A percentile compares a stretch with the other conserved stretches of the same genome.
These are phyloP conservation scores for Rusavskia elegans DNA, from an alignment of 495 filamentous ascomycete genomes.

Conservation along the genomic window DNA sequence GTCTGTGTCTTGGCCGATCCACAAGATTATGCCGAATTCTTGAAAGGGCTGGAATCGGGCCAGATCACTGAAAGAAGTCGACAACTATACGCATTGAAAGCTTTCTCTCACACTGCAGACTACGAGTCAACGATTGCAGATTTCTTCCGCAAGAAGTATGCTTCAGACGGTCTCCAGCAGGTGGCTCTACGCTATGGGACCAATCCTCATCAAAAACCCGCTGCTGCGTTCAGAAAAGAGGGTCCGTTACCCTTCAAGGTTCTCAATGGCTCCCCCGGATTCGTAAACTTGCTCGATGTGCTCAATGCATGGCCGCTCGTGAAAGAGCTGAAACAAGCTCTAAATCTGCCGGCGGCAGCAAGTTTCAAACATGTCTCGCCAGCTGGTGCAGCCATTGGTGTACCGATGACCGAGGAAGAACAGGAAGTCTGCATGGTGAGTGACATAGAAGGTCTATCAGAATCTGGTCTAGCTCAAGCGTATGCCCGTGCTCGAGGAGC, in stretches of 20 bases:
- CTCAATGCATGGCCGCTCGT: slow-evolving; percentile 94
- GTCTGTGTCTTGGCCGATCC: slow-evolving; percentile 94
- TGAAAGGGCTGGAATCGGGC: slow-evolving; percentile 73
- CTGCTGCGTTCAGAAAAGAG: slow-evolving; percentile 59
- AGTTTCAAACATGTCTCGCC: slow-evolving; percentile 99
- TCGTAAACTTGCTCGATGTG: slow-evolving; percentile 92
- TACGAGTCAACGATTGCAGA: slow-evolving; percentile 88
- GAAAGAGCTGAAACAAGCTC: slow-evolving; percentile 83
- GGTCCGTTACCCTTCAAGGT: slow-evolving; percentile 86
- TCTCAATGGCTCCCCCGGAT: slow-evolving; percentile 80
- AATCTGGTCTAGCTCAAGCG: slow-evolving; percentile 74
- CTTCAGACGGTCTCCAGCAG: slow-evolving; percentile 68
- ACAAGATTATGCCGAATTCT: slow-evolving; percentile 81
- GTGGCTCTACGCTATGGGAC: slow-evolving; percentile 80
- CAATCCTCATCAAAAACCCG: slow-evolving; percentile 96
- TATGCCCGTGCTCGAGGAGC: slow-evolving; percentile 90
- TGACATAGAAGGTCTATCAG: slow-evolving; percentile 76
- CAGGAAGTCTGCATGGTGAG: slow-evolving; percentile 96
- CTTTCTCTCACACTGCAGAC: slow-evolving; percentile 92
- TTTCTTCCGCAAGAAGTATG: slow-evolving; percentile 96
- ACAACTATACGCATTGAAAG: slow-evolving; percentile 83
- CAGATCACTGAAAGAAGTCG: slow-evolving; percentile 70
- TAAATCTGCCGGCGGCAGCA: slow-evolving; percentile 79
- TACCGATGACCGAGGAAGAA: slow-evolving; percentile 71
- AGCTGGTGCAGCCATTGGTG: slow-evolving; percentile 85